Percentiles rank a stretch among this genome's conserved stretches.
phyloP scores from a whole-genome alignment of 2,329 filamentous ascomycete genomes.

The Lachnellula occidentalis region DNA sequence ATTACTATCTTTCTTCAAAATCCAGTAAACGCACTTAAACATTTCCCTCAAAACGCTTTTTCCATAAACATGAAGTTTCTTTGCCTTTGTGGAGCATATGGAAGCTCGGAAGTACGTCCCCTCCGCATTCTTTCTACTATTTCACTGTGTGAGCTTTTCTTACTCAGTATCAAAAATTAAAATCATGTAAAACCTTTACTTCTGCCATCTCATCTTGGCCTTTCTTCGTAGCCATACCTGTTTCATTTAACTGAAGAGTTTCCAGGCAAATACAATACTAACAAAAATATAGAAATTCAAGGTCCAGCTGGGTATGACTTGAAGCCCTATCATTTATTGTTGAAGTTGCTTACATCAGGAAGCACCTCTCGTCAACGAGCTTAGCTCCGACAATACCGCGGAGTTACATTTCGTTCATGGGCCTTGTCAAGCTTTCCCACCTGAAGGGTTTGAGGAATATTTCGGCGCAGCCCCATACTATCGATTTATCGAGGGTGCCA shows the following conservation, averaged over 20 bases:
- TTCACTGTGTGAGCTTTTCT: neutral
- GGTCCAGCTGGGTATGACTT: conserved; percentile 43
- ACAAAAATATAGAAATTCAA: conserved; percentile 45
- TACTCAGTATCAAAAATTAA: neutral
- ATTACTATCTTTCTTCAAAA: too few relatives aligned
- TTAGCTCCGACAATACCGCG: conserved; percentile 40
- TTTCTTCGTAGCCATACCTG: neutral
- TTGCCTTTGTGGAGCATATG: conserved; percentile 53
- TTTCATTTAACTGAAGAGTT: neutral
- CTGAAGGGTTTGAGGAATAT: conserved; percentile 50
- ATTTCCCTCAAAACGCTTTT: neutral
- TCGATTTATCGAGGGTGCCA: conserved; percentile 48
- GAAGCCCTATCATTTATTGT: neutral
- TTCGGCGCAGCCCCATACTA: conserved; percentile 51
- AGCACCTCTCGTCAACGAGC: conserved; percentile 46
- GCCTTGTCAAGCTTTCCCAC: conserved; percentile 44
- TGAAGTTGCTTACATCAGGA: conserved; percentile 10
- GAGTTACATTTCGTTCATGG: conserved; percentile 49
- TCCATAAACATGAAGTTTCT: conserved; percentile 46
- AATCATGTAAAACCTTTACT: neutral
- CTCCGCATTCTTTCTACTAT: neutral
- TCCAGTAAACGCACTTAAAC: too few relatives aligned
- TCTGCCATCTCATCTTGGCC: neutral
- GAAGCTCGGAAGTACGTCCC: conserved; percentile 46
- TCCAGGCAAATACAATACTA: conserved; percentile 1